Conservation (phyloP, 345 rosid genomes). For the Nasturtium officinale region DNA sequence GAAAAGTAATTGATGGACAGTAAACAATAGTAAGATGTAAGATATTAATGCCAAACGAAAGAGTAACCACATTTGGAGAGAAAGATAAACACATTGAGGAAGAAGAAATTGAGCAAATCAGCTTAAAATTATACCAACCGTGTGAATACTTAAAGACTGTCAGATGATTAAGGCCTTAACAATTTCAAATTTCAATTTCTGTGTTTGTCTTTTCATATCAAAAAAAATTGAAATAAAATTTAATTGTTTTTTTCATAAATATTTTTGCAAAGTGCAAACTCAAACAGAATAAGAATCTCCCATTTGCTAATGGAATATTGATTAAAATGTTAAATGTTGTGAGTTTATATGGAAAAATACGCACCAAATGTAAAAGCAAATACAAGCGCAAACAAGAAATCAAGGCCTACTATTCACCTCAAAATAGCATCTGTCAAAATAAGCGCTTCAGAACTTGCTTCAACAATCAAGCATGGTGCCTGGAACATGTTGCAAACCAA, state of each 20-base stretch:
- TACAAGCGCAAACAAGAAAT: constrained; percentile 19
- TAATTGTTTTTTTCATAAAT: not conserved
- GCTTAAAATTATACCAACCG: constrained; percentile 8
- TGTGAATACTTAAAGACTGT: not conserved
- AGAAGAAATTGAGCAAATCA: constrained; percentile 20
- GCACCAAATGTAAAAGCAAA: not conserved
- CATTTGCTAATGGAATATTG: not conserved
- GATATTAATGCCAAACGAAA: not conserved
- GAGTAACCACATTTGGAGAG: constrained; percentile 15
- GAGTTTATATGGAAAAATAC: constrained; percentile 1
- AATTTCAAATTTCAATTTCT: not conserved
- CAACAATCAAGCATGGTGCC: constrained; percentile 89
- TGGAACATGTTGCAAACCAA: constrained; percentile 42
- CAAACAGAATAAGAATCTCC: not conserved
- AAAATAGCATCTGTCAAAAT: constrained; percentile 71
- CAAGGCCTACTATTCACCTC: constrained; percentile 55
- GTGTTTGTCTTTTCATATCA: not conserved
- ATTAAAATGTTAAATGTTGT: constrained; percentile 1
- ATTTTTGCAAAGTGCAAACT: not conserved
- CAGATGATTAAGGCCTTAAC: constrained; percentile 2
- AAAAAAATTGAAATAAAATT: not conserved
- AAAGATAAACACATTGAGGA: not conserved
- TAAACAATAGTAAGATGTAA: constrained; percentile 17
- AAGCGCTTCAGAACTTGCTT: constrained; percentile 82
- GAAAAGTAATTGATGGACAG: constrained; percentile 37